These are phyloP conservation scores for Gyrodon lividus DNA, from an alignment of 768 basidiomycete genomes.

Conservation along the genomic window DNA sequence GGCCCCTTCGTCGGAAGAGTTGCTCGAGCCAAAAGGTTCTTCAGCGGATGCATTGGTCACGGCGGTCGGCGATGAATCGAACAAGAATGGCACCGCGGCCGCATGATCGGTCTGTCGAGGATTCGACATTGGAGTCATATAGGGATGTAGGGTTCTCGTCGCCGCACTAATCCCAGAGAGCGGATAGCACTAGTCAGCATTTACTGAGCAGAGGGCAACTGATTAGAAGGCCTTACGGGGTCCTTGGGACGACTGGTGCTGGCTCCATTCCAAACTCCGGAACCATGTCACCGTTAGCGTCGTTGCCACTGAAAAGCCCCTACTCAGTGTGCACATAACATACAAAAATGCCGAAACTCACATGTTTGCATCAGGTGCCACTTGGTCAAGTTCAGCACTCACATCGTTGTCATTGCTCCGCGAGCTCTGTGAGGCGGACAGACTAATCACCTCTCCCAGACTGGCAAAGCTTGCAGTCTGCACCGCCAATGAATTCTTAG, in stretches of 20 bases:
- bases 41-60: neutral
- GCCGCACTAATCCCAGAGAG: constrained; percentile 8
- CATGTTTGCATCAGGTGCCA: constrained; percentile 6
- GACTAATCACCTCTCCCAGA: neutral
- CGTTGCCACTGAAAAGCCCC: neutral
- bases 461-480: neutral
- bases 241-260: constrained; percentile 3
- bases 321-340: neutral
- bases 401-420: neutral
- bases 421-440: neutral
- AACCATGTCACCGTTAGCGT: neutral
- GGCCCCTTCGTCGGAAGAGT: neutral
- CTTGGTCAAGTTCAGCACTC: neutral
- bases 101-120: constrained; percentile 9
- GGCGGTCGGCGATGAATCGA: constrained; percentile 7
- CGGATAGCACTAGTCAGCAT: neutral
- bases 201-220: neutral
- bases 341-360: constrained; percentile 2
- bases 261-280: neutral
- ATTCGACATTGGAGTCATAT: constrained; percentile 28
- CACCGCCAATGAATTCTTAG: neutral
- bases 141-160: constrained; percentile 19
- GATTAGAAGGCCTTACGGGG: constrained; percentile 18
- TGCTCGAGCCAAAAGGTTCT: neutral
- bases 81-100: neutral